These are phyloP conservation scores for Colletotrichum incanum DNA, from an alignment of 2,329 filamentous ascomycete species.

Conservation along the genomic window DNA sequence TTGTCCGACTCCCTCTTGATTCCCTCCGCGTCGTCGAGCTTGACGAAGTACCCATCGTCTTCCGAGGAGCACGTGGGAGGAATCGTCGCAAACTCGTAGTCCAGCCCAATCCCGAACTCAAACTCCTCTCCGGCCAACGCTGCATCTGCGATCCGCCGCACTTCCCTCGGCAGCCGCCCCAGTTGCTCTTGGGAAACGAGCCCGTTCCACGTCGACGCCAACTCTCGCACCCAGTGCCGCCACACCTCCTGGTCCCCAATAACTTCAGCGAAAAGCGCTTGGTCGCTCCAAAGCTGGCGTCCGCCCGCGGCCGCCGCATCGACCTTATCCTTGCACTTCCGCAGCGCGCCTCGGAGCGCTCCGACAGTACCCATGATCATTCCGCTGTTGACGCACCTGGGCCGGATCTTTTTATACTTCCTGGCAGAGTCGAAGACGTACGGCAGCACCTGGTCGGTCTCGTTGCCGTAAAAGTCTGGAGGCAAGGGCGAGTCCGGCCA, in stretches of 20 bases:
- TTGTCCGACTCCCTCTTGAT: slow-evolving; percentile 47
- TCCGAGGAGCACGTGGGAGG: slow-evolving; percentile 56
- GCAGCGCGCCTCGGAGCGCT: slow-evolving; percentile 46
- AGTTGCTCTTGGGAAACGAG: slow-evolving; percentile 40
- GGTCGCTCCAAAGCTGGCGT: slow-evolving; percentile 57
- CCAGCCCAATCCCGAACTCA: slow-evolving; percentile 58
- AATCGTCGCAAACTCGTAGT: slow-evolving; percentile 57
- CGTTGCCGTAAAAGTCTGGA: slow-evolving; percentile 52
- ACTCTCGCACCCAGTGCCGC: slow-evolving; percentile 51
- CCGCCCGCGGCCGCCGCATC: slow-evolving; percentile 48
- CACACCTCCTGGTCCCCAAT: slow-evolving; percentile 57
- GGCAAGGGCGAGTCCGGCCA: slow-evolving; percentile 56
- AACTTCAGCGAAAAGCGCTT: slow-evolving; percentile 56
- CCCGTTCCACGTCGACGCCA: slow-evolving; percentile 54
- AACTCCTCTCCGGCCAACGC: slow-evolving; percentile 50
- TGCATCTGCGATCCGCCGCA: slow-evolving; percentile 48
- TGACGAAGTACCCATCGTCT: slow-evolving; percentile 55
- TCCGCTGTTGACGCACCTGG: slow-evolving; percentile 55
- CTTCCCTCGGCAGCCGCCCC: slow-evolving; percentile 39
- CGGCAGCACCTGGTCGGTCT: slow-evolving; percentile 50
- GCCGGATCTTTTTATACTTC: slow-evolving; percentile 52
- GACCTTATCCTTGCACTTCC: slow-evolving; percentile 50
- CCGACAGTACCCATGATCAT: slow-evolving; percentile 56
- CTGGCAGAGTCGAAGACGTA: slow-evolving; percentile 51
- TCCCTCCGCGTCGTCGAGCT: slow-evolving; percentile 47